These are phyloP conservation scores for Neonectria neomacrospora DNA, from an alignment of 2,329 filamentous ascomycete genomes.

Conservation along the genomic window DNA sequence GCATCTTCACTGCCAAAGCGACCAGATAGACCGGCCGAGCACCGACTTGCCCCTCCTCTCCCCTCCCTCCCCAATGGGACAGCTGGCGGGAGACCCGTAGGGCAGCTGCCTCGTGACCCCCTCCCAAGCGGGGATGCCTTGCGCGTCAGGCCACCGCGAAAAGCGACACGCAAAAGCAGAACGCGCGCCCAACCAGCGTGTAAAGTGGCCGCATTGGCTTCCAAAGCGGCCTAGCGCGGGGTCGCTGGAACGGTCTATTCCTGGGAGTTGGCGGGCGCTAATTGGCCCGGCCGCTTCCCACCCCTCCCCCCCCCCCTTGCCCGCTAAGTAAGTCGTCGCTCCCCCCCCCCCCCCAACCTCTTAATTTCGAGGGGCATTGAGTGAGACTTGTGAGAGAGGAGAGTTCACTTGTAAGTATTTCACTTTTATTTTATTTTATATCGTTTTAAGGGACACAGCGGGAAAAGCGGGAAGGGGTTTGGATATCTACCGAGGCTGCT, in stretches of 20 bases:
- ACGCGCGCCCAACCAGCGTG: conserved; percentile 33
- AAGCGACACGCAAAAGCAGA: conserved; percentile 7
- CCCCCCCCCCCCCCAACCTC: conserved; percentile 9
- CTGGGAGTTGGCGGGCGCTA: conserved; percentile 35
- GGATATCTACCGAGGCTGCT: conserved; percentile 7
- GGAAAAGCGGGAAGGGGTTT: background rate
- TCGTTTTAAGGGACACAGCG: conserved; percentile 17
- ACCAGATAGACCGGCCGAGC: background rate
- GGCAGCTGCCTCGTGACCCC: conserved; percentile 4
- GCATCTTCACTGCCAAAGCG: background rate
- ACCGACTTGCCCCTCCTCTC: background rate
- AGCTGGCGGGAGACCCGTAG: background rate
- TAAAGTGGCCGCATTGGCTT: conserved; percentile 35
- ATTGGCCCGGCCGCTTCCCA: conserved; percentile 32
- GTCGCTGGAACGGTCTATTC: conserved; percentile 37
- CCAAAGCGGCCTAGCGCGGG: conserved; percentile 33
- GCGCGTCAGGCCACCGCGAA: conserved; percentile 39
- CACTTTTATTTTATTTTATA: background rate
- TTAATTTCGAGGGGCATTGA: conserved; percentile 1
- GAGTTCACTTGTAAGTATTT: background rate
- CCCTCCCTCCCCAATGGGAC: background rate
- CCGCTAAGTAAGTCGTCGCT: no score
- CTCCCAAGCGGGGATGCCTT: conserved; percentile 39
- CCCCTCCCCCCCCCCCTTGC: no score
- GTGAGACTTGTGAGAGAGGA: background rate